phyloP scores from a whole-genome alignment of 2,329 filamentous ascomycete genomes.

The Nannizziopsis barbatae region DNA sequence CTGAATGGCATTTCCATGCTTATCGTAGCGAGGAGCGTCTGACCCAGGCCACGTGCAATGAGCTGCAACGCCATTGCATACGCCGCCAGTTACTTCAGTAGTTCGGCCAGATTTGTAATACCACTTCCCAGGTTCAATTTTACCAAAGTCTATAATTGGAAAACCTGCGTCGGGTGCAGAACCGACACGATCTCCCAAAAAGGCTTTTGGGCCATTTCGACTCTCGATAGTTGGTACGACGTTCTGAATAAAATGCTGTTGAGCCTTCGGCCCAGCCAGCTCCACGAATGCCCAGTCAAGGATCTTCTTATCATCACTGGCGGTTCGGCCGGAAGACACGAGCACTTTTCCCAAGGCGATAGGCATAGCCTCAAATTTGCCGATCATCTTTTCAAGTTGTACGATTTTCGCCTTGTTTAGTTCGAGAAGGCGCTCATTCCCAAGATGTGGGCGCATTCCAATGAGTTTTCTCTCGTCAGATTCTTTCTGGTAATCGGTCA shows the following conservation, averaged over 20 bases:
- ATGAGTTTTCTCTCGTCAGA: not conserved
- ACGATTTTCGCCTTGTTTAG: not conserved
- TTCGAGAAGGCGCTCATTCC: not conserved
- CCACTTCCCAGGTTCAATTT: slow-evolving; percentile 5
- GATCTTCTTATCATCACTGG: not conserved
- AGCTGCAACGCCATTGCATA: slow-evolving; percentile 13
- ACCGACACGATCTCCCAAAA: no score
- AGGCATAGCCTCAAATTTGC: slow-evolving; percentile 6
- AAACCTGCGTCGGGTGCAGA: not conserved
- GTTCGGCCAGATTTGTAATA: slow-evolving; percentile 14
- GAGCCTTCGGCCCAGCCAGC: not conserved
- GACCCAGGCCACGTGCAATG: slow-evolving; percentile 8
- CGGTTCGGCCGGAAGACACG: slow-evolving; percentile 6
- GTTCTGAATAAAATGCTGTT: not conserved
- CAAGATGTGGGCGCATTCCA: not conserved
- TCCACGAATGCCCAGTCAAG: slow-evolving; percentile 14
- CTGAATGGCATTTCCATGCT: not conserved
- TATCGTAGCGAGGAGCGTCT: not conserved
- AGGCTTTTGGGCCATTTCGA: no score
- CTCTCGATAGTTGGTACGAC: not conserved
- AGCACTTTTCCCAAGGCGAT: slow-evolving; percentile 5
- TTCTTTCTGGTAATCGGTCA: not conserved
- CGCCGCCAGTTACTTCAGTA: slow-evolving; percentile 9
- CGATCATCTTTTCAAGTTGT: not conserved
- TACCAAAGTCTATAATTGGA: not conserved